Base-by-base conservation (phyloP, 495 filamentous ascomycete species). In the Podospora anserina region DNA sequence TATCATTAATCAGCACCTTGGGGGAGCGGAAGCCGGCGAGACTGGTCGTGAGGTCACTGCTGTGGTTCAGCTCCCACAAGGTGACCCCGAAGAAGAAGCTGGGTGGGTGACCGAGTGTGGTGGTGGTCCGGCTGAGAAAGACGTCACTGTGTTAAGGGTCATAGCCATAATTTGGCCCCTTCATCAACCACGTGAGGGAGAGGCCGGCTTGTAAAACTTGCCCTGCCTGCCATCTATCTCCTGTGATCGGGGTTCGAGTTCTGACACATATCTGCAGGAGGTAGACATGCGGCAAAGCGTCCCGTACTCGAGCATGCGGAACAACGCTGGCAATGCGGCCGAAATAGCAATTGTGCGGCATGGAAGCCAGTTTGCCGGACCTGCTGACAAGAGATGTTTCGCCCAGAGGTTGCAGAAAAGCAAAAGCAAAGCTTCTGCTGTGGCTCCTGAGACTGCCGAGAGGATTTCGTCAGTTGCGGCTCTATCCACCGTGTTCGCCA, bases 1-100 rank as follows among this genome's bases (percentile, higher is more conserved):
- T 11, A 49, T 49, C 39, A 49, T 49, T 49, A 49, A 49, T 49
- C 39, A 49, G 39, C 39, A 49, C 30, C 30, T 32, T 32, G 23
- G 39, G 23, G 39, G n/a, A 44, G 16, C 39, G 58, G 55, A 55
- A 66, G 65, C 65, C 65, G 57, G 34, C 58, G 65, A 67, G 28
- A 30, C 49, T 30, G 53, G 18, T 62, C 58, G 58, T 32, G 28
- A 26, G 39, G 39, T 49, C 39, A 49, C 39, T 16, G 5, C 15
- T 11, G 39, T 13, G 39, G 39, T 49, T 49, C 39, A 49, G 39
- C 39, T 49, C 39, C 39, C 39, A 49, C 39, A 49, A 49, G 39
- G 9, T 18, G 39, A 49, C 39, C 39, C 39, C 39, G 39, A 49
- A 49, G 39, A 49, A 49, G 30, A 32, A 32, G 30, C 30, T 32